Evolutionary conservation across 23 red algal genomes (phyloP).

Genomic region (Agarophyton chilense): DNA sequence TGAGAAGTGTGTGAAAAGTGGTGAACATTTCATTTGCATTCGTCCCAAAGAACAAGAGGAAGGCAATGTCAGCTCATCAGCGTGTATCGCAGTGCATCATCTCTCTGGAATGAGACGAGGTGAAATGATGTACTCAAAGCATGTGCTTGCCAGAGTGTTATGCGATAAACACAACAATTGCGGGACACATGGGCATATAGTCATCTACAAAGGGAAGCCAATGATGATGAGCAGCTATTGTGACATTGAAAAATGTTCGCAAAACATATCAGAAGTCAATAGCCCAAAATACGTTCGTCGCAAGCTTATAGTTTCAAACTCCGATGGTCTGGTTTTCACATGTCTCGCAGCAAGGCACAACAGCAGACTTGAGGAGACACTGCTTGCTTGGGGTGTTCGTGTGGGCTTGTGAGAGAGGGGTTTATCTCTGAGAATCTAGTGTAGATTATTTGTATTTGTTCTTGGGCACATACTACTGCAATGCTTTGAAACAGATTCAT

Average conservation of each 20-base stretch:
- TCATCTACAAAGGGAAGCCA: not conserved
- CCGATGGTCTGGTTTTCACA: slow-evolving; percentile 6
- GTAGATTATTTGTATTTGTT: too few relatives aligned
- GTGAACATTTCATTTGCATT: too few relatives aligned
- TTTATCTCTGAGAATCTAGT: too few relatives aligned
- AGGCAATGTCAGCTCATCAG: not conserved
- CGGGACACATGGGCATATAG: slow-evolving; percentile 38
- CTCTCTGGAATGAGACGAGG: not conserved
- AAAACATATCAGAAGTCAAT: slow-evolving; percentile 13
- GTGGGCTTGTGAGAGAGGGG: slow-evolving; percentile 19
- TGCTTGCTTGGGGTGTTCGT: slow-evolving; percentile 8
- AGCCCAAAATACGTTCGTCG: not conserved
- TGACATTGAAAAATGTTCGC: not conserved
- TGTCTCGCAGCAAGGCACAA: slow-evolving; percentile 20
- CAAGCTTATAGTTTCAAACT: not conserved
- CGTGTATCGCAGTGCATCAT: not conserved
- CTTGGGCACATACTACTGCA: too few relatives aligned
- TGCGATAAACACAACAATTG: slow-evolving; percentile 28
- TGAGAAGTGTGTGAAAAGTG: too few relatives aligned
- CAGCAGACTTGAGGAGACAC: slow-evolving; percentile 1
- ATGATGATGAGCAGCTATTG: slow-evolving; percentile 62
- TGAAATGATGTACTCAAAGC: slow-evolving; percentile 9
- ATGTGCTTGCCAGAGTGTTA: slow-evolving; percentile 5
- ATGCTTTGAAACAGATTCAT: not conserved
- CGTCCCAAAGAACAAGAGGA: too few relatives aligned